phyloP scores from a whole-genome alignment of 176 grass and related monocot genomes.

The Aegilops umbellulata region DNA sequence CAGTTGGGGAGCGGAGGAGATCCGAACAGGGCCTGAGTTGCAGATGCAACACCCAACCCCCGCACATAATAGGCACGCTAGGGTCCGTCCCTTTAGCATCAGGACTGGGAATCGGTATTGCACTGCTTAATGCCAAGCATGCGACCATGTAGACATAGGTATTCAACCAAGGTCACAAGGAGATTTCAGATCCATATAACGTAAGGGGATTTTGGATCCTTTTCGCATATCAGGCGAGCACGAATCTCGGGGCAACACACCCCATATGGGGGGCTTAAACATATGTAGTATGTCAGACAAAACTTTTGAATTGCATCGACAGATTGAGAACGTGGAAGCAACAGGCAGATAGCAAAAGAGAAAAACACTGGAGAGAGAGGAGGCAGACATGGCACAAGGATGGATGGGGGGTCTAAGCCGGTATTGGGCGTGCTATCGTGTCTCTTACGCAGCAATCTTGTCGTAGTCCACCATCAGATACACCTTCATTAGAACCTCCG shows the following conservation, averaged over 20 bases:
- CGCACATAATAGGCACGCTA: neutral
- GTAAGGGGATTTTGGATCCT: neutral
- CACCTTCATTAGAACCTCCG: conserved; percentile 44
- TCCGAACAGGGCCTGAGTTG: too few relatives aligned
- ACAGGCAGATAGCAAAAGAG: conserved; percentile 10
- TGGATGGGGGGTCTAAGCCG: neutral
- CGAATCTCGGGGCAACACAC: neutral
- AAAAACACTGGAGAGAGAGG: neutral
- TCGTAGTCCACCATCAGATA: neutral
- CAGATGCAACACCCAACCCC: neutral
- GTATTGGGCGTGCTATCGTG: conserved; percentile 6
- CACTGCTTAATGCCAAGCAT: neutral
- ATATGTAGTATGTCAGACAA: conserved; percentile 34
- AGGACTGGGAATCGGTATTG: neutral
- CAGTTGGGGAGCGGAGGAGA: too few relatives aligned
- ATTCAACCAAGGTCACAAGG: neutral
- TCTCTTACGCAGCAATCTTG: conserved; percentile 18
- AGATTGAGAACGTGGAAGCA: conserved; percentile 31
- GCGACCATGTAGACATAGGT: neutral
- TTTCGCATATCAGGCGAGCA: neutral
- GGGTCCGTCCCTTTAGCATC: neutral
- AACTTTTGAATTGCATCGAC: conserved; percentile 49
- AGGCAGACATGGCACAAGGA: neutral
- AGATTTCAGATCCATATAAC: neutral
- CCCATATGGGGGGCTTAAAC: neutral